Percentiles rank a stretch among this genome's conserved stretches.
These are phyloP conservation scores for Heterobasidion annosum DNA, from an alignment of 1,284 basidiomycete species.

Conservation along the genomic window DNA sequence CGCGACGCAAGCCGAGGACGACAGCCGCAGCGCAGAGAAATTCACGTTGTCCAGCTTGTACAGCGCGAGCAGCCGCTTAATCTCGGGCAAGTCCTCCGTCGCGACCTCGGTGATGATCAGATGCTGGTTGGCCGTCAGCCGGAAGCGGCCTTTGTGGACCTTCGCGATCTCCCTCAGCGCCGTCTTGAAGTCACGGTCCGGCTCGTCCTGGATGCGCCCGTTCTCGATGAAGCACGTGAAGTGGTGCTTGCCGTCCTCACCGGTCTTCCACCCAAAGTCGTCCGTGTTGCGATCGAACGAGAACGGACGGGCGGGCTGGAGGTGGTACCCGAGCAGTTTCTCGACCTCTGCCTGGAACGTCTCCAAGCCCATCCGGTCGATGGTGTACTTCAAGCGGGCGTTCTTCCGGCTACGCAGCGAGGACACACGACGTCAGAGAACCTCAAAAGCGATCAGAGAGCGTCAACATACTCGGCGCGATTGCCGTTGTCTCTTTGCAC, in stretches of 20 bases:
- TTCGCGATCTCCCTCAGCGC: constrained; percentile 90
- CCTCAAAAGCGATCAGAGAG: neutral
- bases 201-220: constrained; percentile 91
- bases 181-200: constrained; percentile 87
- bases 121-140: constrained; percentile 95
- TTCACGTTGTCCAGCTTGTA: constrained; percentile 90
- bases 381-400: constrained; percentile 93
- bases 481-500: constrained; percentile 96
- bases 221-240: constrained; percentile 97
- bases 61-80: constrained; percentile 76
- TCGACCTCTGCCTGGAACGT: constrained; percentile 89
- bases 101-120: constrained; percentile 82
- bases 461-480: constrained; percentile 66
- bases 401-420: constrained; percentile 41
- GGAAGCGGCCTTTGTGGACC: constrained; percentile 89
- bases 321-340: constrained; percentile 74
- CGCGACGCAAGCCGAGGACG: constrained; percentile 91
- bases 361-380: constrained; percentile 89
- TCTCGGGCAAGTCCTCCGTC: constrained; percentile 61
- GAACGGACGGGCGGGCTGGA: constrained; percentile 71
- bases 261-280: constrained; percentile 88
- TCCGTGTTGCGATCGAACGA: constrained; percentile 89
- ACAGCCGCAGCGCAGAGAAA: constrained; percentile 75
- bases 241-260: constrained; percentile 85
- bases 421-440: neutral